Evolutionary conservation across 352 stramenopile species (phyloP), one percentile per base, ranked within the genome.

Genomic region (Phytopythium kandeliae): DNA sequence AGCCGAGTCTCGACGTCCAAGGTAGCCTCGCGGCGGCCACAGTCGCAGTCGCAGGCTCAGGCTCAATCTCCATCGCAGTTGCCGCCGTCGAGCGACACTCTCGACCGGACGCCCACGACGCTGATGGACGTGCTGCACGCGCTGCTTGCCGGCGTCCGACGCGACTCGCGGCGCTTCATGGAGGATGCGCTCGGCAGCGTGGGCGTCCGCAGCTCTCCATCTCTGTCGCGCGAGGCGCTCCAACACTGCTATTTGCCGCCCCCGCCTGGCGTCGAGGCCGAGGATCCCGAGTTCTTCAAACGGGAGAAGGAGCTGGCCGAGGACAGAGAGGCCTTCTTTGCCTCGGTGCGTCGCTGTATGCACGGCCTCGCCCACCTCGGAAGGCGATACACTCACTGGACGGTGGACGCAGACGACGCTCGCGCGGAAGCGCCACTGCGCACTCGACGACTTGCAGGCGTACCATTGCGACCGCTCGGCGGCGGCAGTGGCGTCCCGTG

Each of bases 81-180:
- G n/a, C 37, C 37, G 21, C 7, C 4, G n/a, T 8, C n/a, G 7
- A 15, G 19, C 37, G 19, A 8, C 6, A 19, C 37, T 3, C 7
- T 13, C 48, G 45, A 60, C 13, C 40, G 25, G 7, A 52, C 66
- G 6, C 41, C 67, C 4, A 53, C 48, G 15, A 74, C 72, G 6
- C 51, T 86, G 24, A 28, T 84, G 30, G 44, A 45, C 4, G 74
- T 88, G 12, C 53, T 88, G 15, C 63, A 80, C 26, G 79, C 66
- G 4, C 51, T 88, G n/a, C 65, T 74, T 31, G 44, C 46, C 41
- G 67, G 65, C 45, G 78, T 88, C 21, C 60, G 52, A 17, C 55
- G 55, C 2, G 74, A 85, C 22, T 57, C 62, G 26, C 21, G 48
- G 22, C 34, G 43, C 8, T 85, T 87, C 54, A 62, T 50, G 17